Percentiles rank a stretch among this genome's conserved stretches.
Evolutionary conservation across 495 filamentous ascomycete species (phyloP).

Genomic region (Filosporella fistucella): DNA sequence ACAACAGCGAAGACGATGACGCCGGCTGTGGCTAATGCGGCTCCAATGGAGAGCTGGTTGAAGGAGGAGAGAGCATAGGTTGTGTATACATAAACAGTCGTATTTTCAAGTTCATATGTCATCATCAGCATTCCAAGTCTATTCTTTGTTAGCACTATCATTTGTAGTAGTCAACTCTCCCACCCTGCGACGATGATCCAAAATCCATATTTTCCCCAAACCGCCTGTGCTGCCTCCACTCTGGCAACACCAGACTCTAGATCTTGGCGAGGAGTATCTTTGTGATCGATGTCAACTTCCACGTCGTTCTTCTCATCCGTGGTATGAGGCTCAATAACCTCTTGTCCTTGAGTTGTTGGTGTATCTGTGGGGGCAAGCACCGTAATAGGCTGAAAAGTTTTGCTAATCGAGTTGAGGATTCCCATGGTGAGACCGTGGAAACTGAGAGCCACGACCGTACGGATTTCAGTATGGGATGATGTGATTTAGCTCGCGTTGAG

Average conservation of each 20-base stretch:
- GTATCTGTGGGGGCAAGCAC: background rate
- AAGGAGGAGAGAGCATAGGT: conserved; percentile 44
- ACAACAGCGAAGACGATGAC: conserved; percentile 40
- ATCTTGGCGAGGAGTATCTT: background rate
- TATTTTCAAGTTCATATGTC: conserved; percentile 44
- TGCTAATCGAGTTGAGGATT: background rate
- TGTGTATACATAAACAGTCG: conserved; percentile 40
- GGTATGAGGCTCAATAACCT: background rate
- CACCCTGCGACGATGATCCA: conserved; percentile 40
- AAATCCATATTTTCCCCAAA: conserved; percentile 38
- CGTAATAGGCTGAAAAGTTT: background rate
- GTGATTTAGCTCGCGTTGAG: background rate
- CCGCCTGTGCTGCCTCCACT: conserved; percentile 37
- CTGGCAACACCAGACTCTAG: conserved; percentile 23
- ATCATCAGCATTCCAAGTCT: conserved; percentile 41
- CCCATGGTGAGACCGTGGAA: background rate
- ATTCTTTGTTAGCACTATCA: conserved; percentile 13
- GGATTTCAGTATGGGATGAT: background rate
- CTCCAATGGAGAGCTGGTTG: conserved; percentile 35
- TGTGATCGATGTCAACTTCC: background rate
- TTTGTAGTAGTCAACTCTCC: background rate
- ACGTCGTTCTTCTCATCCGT: background rate
- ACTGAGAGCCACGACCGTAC: background rate
- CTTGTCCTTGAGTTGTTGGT: background rate
- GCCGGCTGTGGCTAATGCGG: conserved; percentile 36